phyloP scores from a whole-genome alignment of 306 rosid genomes.

The Psophocarpus tetragonolobus region DNA sequence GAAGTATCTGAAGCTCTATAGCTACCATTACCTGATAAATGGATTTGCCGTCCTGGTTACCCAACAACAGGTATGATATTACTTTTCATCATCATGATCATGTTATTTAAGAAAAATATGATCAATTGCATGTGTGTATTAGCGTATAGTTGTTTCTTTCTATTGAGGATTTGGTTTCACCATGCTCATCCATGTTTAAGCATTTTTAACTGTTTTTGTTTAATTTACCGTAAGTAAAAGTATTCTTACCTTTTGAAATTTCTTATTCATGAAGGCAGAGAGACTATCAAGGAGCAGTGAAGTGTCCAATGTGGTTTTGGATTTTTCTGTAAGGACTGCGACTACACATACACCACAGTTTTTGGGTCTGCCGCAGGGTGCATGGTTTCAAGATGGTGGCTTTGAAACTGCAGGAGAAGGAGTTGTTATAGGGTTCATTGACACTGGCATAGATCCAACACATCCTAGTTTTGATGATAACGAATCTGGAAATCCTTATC shows the following conservation, averaged over 20 bases:
- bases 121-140: neutral
- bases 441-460: conserved; percentile 94
- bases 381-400: conserved; percentile 89
- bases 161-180: conserved; percentile 1
- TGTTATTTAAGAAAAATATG: neutral
- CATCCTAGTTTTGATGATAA: conserved; percentile 82
- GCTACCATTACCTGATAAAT: conserved; percentile 92
- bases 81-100: conserved; percentile 19
- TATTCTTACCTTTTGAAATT: conserved; percentile 27
- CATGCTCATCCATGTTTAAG: neutral
- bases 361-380: conserved; percentile 92
- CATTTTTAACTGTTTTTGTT: neutral
- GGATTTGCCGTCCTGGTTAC: conserved; percentile 92
- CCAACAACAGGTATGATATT: conserved; percentile 68
- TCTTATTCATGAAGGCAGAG: conserved; percentile 60
- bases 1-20: conserved; percentile 90
- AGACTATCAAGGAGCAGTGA: conserved; percentile 79
- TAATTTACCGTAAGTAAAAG: neutral
- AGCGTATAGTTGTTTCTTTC: neutral
- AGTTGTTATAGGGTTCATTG: conserved; percentile 82
- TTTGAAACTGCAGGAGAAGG: conserved; percentile 90
- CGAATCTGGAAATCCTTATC: conserved; percentile 52
- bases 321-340: conserved; percentile 92
- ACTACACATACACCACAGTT: conserved; percentile 94
- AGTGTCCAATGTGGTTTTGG: conserved; percentile 83